Percentiles rank a stretch among this genome's conserved stretches.
phyloP scores from a whole-genome alignment of 495 filamentous ascomycete species.

The Podospora bellae-mahoneyi region DNA sequence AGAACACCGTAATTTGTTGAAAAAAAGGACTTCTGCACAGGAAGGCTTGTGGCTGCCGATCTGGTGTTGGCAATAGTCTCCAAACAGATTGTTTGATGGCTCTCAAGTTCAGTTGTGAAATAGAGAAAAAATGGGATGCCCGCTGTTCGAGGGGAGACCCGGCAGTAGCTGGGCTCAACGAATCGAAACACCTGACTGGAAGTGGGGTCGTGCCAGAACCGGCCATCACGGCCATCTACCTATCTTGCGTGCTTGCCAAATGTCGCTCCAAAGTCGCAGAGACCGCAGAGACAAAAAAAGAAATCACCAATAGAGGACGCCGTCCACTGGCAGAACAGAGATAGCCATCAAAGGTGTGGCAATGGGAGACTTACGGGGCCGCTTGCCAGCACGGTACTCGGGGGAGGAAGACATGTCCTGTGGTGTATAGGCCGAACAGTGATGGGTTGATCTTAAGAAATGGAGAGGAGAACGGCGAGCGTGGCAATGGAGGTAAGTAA shows the following conservation, averaged over 20 bases:
- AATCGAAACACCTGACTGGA: constrained; percentile 6
- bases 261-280: not conserved
- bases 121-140: not conserved
- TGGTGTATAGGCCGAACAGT: not conserved
- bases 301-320: not conserved
- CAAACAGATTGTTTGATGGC: no score
- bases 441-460: not conserved
- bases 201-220: constrained; percentile 11
- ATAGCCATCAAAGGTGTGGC: not conserved
- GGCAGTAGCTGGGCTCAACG: not conserved
- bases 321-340: not conserved
- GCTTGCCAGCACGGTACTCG: constrained; percentile 33
- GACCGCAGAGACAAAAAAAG: not conserved
- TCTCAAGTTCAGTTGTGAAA: not conserved
- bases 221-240: not conserved
- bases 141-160: constrained; percentile 4
- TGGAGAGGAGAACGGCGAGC: not conserved
- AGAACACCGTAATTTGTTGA: constrained; percentile 18
- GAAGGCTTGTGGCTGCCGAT: not conserved
- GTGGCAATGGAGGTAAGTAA: not conserved
- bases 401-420: constrained; percentile 27
- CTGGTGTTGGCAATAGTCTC: not conserved
- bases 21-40: not conserved
- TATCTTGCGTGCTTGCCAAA: not conserved
- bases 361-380: constrained; percentile 31